These are phyloP conservation scores for Syzygium aqueum DNA, from an alignment of 345 rosid species.

Conservation along the genomic window DNA sequence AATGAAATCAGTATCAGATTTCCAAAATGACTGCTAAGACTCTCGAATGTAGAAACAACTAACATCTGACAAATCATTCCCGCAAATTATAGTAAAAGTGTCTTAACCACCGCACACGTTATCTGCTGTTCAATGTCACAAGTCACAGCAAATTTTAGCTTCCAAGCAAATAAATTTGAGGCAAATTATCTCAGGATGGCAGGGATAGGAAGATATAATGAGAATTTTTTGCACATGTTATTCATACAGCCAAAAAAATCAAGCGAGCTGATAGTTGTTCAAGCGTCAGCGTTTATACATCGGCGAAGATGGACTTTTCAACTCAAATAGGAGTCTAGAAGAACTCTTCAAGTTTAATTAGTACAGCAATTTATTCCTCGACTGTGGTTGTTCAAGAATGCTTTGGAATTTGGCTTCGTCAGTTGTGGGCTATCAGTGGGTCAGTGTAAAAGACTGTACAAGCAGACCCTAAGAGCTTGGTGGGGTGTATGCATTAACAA, in stretches of 20 bases:
- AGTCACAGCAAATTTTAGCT: not conserved
- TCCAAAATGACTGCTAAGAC: not conserved
- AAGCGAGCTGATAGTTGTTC: not conserved
- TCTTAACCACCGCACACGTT: not conserved
- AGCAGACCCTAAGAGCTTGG: not conserved
- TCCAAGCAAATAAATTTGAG: not conserved
- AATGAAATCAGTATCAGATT: not conserved
- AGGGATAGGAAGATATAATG: not conserved
- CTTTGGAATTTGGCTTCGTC: not conserved
- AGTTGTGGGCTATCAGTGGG: not conserved
- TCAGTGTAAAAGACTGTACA: not conserved
- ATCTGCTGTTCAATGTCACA: not conserved
- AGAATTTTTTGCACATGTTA: not conserved
- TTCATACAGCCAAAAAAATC: not conserved
- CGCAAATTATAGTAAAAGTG: not conserved
- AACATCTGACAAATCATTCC: not conserved
- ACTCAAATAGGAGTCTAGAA: not conserved
- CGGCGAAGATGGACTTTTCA: not conserved
- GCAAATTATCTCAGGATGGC: not conserved
- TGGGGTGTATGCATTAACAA: not conserved
- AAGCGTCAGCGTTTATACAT: not conserved
- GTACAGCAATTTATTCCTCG: not conserved
- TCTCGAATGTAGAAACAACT: not conserved
- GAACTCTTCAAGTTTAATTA: not conserved
- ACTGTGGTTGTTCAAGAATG: not conserved